Conservation (phyloP, 2,329 filamentous ascomycete species). For the Phyllosticta capitalensis region DNA sequence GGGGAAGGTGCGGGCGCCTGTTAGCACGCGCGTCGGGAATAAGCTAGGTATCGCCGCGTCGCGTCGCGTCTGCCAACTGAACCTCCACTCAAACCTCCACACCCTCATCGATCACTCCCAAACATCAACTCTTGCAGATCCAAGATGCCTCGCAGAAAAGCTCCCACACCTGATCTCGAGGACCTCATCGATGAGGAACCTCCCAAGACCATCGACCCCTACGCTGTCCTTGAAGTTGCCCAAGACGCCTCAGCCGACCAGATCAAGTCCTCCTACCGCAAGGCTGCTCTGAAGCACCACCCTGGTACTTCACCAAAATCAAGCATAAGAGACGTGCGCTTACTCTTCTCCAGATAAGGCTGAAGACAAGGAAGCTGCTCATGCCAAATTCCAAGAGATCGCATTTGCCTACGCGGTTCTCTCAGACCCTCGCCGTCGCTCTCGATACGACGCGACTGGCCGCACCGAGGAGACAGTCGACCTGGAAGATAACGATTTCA, state of each 20-base stretch:
- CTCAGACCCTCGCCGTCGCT: constrained; percentile 61
- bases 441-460: constrained; percentile 78
- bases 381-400: constrained; percentile 77
- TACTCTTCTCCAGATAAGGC: constrained; percentile 34
- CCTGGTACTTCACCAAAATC: constrained; percentile 37
- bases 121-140: not conserved
- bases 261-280: constrained; percentile 86
- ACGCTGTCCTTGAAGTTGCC: constrained; percentile 65
- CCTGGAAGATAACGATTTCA: constrained; percentile 61
- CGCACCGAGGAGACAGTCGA: constrained; percentile 74
- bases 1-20: constrained; percentile 11
- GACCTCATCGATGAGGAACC: constrained; percentile 49
- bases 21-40: constrained; percentile 13
- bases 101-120: not conserved
- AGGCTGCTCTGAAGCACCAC: constrained; percentile 78
- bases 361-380: constrained; percentile 60
- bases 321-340: constrained; percentile 14
- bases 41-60: constrained; percentile 14
- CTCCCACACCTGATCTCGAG: constrained; percentile 24
- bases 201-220: constrained; percentile 64
- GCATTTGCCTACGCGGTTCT: constrained; percentile 92
- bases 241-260: constrained; percentile 64
- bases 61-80: constrained; percentile 19
- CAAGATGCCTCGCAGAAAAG: constrained; percentile 8
- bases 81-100: constrained; percentile 4